Base-by-base conservation (phyloP, 306 rosid species). In the Potentilla sterilis region DNA sequence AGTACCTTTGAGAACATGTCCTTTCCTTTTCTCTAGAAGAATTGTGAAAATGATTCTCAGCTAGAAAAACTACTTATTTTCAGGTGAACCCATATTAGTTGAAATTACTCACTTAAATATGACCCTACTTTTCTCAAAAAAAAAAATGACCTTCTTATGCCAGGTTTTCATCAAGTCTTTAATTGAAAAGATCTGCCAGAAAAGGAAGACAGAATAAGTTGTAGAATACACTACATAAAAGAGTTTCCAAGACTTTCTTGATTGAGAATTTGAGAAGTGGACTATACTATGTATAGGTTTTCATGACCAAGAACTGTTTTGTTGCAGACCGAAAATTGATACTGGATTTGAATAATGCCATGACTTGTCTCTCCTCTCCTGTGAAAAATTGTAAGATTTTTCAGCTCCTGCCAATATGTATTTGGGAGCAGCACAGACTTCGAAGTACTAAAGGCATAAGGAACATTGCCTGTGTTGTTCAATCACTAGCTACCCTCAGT, bases 391-490 rank as follows among this genome's bases (percentile, higher is more conserved):
- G 82, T 75, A 82, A 83, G 67, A 67, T 75, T 79, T 79, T 78
- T 79, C 28, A 75, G 88, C 80, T 83, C 62, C 85, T 79, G 87
- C 77, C 80, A 79, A 84, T 72, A 61, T 74, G 76, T 74, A 65
- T 24, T 57, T 51, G 28, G 62, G 69, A 35, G 43, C 69, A 87
- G 91, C 95, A 84, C 93, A 82, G 86, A 90, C 81, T 90, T 86
- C 95, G 83, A 89, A 79, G 98, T 78, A 82, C 77, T 76, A 75
- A 89, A 84, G 87, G 83, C 97, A 90, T 52, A 85, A 93, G 91
- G 95, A 93, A 91, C 98, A 90, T 87, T 80, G 93, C 75, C 76
- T 78, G 95, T 83, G 84, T 88, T 68, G 98, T 91, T 93, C 90
- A 91, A 41, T 69, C 35, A 3, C 67, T n/a, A n/a, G n/a, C n/a